Evolutionary conservation across 1,284 basidiomycete species (phyloP).

Genomic region (Tilletia indica): DNA sequence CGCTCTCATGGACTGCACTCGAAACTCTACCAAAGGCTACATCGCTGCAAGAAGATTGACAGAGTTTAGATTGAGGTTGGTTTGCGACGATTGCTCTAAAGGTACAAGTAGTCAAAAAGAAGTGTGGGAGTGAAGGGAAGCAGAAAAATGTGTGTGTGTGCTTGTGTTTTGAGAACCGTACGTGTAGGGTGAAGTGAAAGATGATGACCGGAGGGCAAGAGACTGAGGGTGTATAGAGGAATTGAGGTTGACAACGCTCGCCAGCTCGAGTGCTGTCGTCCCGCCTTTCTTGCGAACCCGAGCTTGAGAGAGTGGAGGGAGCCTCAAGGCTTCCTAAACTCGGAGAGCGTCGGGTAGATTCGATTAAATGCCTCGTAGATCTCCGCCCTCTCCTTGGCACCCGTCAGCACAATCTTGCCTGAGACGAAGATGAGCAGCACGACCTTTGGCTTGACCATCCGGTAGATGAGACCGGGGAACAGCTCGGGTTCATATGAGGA

Average conservation of each 20-base stretch:
- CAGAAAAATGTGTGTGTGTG: no score
- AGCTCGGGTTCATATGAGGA: constrained; percentile 96
- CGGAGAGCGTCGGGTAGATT: constrained; percentile 70
- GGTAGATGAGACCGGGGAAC: constrained; percentile 98
- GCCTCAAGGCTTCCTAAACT: constrained; percentile 48
- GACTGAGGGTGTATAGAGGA: neutral
- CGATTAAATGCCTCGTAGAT: constrained; percentile 99
- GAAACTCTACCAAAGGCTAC: no score
- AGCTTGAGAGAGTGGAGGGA: neutral
- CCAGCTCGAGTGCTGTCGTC: neutral
- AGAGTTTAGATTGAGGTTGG: neutral
- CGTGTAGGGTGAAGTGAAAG: neutral
- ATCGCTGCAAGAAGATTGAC: no score
- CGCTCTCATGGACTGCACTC: no score
- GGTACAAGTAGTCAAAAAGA: neutral
- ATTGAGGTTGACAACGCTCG: neutral
- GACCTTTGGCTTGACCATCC: constrained; percentile 99
- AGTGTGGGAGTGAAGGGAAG: neutral
- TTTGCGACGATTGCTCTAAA: constrained; percentile 17
- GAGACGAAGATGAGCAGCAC: constrained; percentile 98
- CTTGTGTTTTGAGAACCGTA: neutral
- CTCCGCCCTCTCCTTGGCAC: constrained; percentile 83
- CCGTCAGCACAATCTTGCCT: constrained; percentile 94
- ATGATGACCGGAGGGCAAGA: neutral
- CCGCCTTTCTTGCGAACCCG: neutral